These are phyloP conservation scores for Exophiala dermatitidis DNA, from an alignment of 2,329 filamentous ascomycete species.

Conservation along the genomic window DNA sequence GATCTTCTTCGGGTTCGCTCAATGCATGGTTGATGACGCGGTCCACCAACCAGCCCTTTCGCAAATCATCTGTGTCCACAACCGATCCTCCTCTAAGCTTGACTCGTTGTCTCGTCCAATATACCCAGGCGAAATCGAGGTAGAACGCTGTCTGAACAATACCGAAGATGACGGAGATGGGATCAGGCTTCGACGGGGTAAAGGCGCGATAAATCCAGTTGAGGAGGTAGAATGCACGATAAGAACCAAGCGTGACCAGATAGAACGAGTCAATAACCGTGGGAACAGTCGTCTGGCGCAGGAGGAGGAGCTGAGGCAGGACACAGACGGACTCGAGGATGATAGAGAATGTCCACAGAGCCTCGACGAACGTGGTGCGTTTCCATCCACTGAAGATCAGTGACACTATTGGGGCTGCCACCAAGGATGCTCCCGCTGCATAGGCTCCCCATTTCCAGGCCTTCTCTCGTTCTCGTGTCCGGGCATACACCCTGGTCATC, in stretches of 20 bases:
- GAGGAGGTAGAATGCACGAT: conserved; percentile 79
- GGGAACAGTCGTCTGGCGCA: conserved; percentile 89
- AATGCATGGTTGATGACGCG: conserved; percentile 36
- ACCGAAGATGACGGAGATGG: conserved; percentile 75
- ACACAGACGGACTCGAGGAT: conserved; percentile 88
- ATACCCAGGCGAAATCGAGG: conserved; percentile 93
- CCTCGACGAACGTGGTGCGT: conserved; percentile 41
- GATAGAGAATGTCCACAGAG: conserved; percentile 80
- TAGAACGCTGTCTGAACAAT: conserved; percentile 85
- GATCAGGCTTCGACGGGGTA: conserved; percentile 40
- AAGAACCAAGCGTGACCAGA: conserved; percentile 76
- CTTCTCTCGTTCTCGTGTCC: conserved; percentile 82
- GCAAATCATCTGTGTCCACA: conserved; percentile 82
- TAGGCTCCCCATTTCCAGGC: conserved; percentile 84
- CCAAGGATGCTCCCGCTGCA: conserved; percentile 57
- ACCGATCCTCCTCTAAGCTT: conserved; percentile 84
- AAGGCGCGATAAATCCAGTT: conserved; percentile 78
- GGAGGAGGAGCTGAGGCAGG: conserved; percentile 80
- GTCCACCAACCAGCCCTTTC: conserved; percentile 74
- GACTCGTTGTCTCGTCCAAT: conserved; percentile 85
- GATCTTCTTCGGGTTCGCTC: background rate
- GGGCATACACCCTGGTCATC: conserved; percentile 79
- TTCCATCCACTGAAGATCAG: conserved; percentile 58
- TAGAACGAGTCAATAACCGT: conserved; percentile 98
- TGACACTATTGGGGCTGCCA: conserved; percentile 65